Percentiles rank a stretch among this genome's conserved stretches.
Conservation (phyloP, 2,329 filamentous ascomycete species). For the Colletotrichum neosansevieriae region DNA sequence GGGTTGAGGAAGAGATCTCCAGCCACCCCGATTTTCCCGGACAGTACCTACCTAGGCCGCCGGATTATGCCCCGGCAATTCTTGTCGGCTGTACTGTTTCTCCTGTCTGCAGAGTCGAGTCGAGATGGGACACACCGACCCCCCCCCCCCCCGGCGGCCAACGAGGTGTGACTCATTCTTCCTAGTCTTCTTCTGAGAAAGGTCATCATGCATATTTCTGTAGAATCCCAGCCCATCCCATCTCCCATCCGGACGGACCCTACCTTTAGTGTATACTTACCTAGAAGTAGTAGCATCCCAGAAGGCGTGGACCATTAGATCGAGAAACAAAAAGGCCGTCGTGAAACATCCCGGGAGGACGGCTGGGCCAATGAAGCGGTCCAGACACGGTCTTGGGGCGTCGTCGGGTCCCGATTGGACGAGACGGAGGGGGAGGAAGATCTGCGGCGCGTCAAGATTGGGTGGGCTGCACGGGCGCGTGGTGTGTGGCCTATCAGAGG, state of each 20-base stretch:
- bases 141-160: not conserved
- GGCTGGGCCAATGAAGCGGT: conserved; percentile 38
- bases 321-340: conserved; percentile 39
- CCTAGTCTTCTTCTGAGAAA: not conserved
- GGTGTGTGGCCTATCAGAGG: not conserved
- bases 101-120: too few species aligned
- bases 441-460: conserved; percentile 41
- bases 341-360: conserved; percentile 39
- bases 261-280: not conserved
- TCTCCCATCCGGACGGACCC: not conserved
- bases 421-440: not conserved
- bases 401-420: conserved; percentile 33
- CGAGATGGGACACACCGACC: too few species aligned
- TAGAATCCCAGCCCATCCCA: too few species aligned
- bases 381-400: conserved; percentile 16
- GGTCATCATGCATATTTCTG: conserved; percentile 10
- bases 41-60: too few species aligned
- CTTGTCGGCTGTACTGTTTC: too few species aligned
- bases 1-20: not conserved
- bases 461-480: conserved; percentile 13
- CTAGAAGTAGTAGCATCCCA: too few species aligned
- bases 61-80: not conserved
- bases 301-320: conserved; percentile 1
- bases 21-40: conserved; percentile 26
- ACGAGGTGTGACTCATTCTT: conserved; percentile 34